Base-by-base conservation (phyloP, 306 rosid genomes). In the Rubus parviflorus region DNA sequence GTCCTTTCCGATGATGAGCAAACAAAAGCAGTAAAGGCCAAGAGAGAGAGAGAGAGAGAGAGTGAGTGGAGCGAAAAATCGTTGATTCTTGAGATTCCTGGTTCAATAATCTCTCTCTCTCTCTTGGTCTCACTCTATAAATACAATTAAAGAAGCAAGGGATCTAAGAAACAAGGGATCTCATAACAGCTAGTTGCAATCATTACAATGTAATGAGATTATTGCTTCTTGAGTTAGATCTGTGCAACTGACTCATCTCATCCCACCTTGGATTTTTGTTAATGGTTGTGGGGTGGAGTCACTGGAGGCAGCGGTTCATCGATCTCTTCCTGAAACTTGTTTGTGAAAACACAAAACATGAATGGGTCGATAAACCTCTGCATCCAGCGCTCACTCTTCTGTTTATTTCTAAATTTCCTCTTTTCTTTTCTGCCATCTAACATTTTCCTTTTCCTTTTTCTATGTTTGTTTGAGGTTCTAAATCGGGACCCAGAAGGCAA, bases 281-380 rank as follows among this genome's bases (percentile, higher is more conserved):
- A 40, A 15, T 46, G 25, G 12, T 7, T 74, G 74, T 81, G 81
- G 77, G 89, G 88, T 74, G 86, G 85, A 86, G 95, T 83, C 97
- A 86, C 96, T 95, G 99, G 98, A 96, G 86, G 99, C 98, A 92
- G 99, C 97, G 98, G 98, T 92, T 96, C 94, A 89, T 96, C 99
- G 98, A 96, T 88, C 99, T 84, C 88, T 96, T 96, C 96, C 86
- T 92, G 97, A 79, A 76, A 80, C 82, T 89, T 91, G 84, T 79
- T 20, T 88, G 83, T 84, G 86, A 56, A 76, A 41, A 73, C 87
- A 83, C 90, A 5, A 86, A 81, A 46, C 99, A 90, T 72, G 97
- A 96, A 96, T 87, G 87, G 99, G 83, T 96, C 99, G 99, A 96
- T 96, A 96, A 96, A 96, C 99, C 99, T 96, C 99, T 96, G 99